Evolutionary conservation across 305 asterid species (phyloP), one percentile per base, ranked within the genome.

Genomic region (Fraxinus sp.): DNA sequence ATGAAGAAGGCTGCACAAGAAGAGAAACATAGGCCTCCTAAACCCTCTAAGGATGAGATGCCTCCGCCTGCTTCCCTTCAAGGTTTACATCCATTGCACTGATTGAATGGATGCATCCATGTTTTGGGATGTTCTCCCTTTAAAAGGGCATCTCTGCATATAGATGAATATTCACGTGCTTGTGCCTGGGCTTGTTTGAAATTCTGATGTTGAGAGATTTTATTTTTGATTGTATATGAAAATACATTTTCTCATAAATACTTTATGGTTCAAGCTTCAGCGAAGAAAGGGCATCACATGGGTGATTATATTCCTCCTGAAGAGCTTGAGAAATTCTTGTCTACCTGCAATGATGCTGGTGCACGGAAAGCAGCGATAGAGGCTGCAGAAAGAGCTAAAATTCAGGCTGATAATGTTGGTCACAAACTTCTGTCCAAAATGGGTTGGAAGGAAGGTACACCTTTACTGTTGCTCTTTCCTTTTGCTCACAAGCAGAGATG

Each of bases 331-430:
- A 96, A 94, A 91, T 96, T 96, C 88, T 37, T 96, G 89, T 87
- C 97, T 26, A 81, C 85, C 78, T 96, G 99, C 83, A 92, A 89
- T 79, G 99, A 96, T 86, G 94, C 70, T 32, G 84, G 91, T 73
- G 93, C 92, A 32, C 95, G 85, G 81, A 95, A 94, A 86, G 86
- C 84, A 82, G 94, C 94, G 6, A 80, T 81, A 83, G 97, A 91
- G 85, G 86, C 88, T 80, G 95, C 92, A 44, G 98, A 91, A 10
- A 93, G 72, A 85, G 83, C 92, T 3, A 92, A 87, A 87, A 95
- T 95, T 59, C 99, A 95, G 92, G 98, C 99, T 79, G 97, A 95
- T 89, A 95, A 95, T 84, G 94, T 95, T 83, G 99, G 99, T 75
- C 98, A 94, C 89, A 90, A 80, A 84, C 99, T 95, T 79, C 83